A percentile compares a stretch with the other conserved stretches of the same genome.
Evolutionary conservation across 495 filamentous ascomycete species (phyloP).

Genomic region (Acidiella bohemica): DNA sequence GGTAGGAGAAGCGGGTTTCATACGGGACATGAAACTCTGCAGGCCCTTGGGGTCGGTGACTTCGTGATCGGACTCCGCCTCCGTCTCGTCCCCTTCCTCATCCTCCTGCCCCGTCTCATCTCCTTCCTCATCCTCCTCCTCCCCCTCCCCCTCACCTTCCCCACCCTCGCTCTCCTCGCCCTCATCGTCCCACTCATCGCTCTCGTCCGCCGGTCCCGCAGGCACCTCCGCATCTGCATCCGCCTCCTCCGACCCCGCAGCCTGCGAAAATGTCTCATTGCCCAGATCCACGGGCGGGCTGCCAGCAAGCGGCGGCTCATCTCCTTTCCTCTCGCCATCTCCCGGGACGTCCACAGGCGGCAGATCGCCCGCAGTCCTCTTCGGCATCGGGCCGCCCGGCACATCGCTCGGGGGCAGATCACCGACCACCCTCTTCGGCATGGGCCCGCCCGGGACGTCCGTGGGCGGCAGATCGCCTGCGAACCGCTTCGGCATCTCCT

Average conservation of each 20-base stretch:
- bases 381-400: background rate
- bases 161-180: slow-evolving; percentile 11
- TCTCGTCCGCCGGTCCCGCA: slow-evolving; percentile 10
- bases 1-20: slow-evolving; percentile 29
- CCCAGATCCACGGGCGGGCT: slow-evolving; percentile 38
- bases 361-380: slow-evolving; percentile 2
- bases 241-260: background rate
- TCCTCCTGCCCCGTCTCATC: slow-evolving; percentile 20
- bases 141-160: slow-evolving; percentile 13
- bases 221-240: slow-evolving; percentile 13
- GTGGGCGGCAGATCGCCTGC: slow-evolving; percentile 7
- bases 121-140: slow-evolving; percentile 23
- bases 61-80: slow-evolving; percentile 22
- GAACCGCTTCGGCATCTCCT: slow-evolving; percentile 2
- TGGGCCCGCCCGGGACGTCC: slow-evolving; percentile 29
- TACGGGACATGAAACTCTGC: slow-evolving; percentile 18
- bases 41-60: slow-evolving; percentile 8
- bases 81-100: slow-evolving; percentile 29
- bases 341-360: slow-evolving; percentile 5
- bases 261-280: slow-evolving; percentile 19
- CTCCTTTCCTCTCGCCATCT: background rate
- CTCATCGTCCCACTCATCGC: background rate
- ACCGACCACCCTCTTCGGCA: background rate
- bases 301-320: slow-evolving; percentile 45
- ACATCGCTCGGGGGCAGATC: background rate